Evolutionary conservation across 768 basidiomycete genomes (phyloP).

Genomic region (Rhizopogon sp.): DNA sequence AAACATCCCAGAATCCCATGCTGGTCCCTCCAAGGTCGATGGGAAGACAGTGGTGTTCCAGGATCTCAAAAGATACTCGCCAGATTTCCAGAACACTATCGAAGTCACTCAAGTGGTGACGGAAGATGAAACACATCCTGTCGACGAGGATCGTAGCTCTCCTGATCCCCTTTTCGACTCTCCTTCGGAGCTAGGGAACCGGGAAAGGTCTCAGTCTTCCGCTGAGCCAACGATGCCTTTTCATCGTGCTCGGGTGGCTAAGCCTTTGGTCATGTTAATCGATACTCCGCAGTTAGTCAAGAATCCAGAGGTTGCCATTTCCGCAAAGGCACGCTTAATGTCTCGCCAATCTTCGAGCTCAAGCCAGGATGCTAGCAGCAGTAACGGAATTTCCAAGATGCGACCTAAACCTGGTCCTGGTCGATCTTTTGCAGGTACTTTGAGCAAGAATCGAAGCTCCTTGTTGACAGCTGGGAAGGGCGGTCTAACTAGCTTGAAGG

Average conservation of each 20-base stretch:
- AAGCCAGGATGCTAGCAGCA: conserved; percentile 9
- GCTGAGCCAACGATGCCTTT: conserved; percentile 14
- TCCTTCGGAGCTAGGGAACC: conserved; percentile 7
- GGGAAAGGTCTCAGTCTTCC: conserved; percentile 3
- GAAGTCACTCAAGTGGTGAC: conserved; percentile 20
- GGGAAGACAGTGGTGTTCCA: conserved; percentile 16
- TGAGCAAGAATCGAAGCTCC: conserved; percentile 41
- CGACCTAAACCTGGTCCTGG: conserved; percentile 43
- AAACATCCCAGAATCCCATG: background rate
- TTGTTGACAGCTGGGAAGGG: conserved; percentile 52
- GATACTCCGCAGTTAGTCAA: conserved; percentile 29
- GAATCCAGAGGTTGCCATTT: conserved; percentile 35
- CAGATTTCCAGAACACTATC: conserved; percentile 18
- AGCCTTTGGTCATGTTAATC: conserved; percentile 50
- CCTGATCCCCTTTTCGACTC: conserved; percentile 28
- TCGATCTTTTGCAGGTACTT: conserved; percentile 41
- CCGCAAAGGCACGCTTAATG: conserved; percentile 45
- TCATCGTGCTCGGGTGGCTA: conserved; percentile 45
- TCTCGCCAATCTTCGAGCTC: conserved; percentile 10
- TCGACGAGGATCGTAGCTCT: background rate
- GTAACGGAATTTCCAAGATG: conserved; percentile 6
- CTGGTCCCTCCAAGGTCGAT: background rate
- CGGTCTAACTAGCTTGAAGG: conserved; percentile 44
- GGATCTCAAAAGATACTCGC: conserved; percentile 12
- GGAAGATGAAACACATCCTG: background rate